phyloP scores from a whole-genome alignment of 306 rosid genomes.

The Medicago ruthenica region DNA sequence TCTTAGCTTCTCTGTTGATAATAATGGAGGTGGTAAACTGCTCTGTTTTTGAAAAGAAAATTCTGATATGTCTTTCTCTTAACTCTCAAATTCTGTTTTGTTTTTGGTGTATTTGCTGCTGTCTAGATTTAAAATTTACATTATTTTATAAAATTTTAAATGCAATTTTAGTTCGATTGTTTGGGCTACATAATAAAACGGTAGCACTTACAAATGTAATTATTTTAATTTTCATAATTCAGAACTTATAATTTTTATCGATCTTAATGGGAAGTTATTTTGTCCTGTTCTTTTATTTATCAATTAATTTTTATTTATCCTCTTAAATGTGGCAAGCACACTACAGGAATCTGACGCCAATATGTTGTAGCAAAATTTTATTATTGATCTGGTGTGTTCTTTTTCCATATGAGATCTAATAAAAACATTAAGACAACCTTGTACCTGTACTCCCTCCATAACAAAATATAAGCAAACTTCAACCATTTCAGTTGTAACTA shows the following conservation, averaged over 20 bases:
- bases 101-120: conserved; percentile 13
- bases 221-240: neutral
- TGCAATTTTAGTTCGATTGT: conserved; percentile 20
- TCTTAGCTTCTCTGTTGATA: conserved; percentile 34
- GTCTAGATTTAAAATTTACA: conserved; percentile 30
- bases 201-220: neutral
- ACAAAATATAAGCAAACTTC: too few species aligned
- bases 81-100: conserved; percentile 18
- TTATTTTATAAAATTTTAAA: neutral
- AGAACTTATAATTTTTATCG: conserved; percentile 27
- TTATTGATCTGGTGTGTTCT: neutral
- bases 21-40: conserved; percentile 27
- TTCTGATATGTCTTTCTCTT: neutral
- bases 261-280: conserved; percentile 10
- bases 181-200: conserved; percentile 18
- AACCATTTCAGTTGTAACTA: too few species aligned
- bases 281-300: conserved; percentile 5
- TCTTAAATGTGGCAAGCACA: conserved; percentile 27
- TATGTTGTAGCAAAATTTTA: conserved; percentile 5
- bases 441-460: too few species aligned
- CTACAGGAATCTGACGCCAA: conserved; percentile 7
- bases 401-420: too few species aligned
- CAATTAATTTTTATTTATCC: neutral
- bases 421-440: too few species aligned
- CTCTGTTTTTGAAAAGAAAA: conserved; percentile 18